phyloP scores from a whole-genome alignment of 2,329 filamentous ascomycete genomes.

The Aspergillus ustus region DNA sequence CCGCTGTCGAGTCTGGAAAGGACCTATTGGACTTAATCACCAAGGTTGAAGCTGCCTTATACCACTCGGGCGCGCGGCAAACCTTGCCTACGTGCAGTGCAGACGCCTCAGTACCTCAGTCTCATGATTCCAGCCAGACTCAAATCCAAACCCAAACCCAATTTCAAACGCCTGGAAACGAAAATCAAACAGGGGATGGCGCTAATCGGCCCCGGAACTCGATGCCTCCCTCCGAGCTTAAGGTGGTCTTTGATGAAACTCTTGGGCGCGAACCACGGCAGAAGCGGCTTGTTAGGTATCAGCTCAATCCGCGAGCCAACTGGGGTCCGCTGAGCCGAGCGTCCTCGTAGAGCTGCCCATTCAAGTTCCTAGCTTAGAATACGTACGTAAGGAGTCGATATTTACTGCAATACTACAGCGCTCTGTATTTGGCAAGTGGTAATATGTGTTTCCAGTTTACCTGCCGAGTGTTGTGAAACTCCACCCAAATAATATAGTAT shows the following conservation, averaged over 20 bases:
- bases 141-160: background rate
- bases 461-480: too few relatives aligned
- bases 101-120: conserved; percentile 3
- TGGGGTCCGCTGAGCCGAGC: conserved; percentile 81
- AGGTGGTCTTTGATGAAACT: conserved; percentile 78
- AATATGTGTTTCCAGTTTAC: too few relatives aligned
- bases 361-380: background rate
- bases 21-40: conserved; percentile 46
- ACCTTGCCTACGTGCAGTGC: background rate
- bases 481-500: too few relatives aligned
- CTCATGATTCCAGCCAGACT: background rate
- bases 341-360: conserved; percentile 14
- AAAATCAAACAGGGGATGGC: background rate
- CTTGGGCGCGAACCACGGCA: conserved; percentile 70
- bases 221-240: conserved; percentile 43
- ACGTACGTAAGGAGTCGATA: background rate
- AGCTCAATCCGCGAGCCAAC: conserved; percentile 85
- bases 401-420: background rate
- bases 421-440: background rate
- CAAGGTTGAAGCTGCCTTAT: conserved; percentile 51
- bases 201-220: background rate
- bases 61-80: conserved; percentile 39
- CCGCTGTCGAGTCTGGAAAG: conserved; percentile 38
- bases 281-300: conserved; percentile 80
- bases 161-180: background rate